A percentile compares a stretch with the other conserved stretches of the same genome.
phyloP scores from a whole-genome alignment of 768 basidiomycete genomes.

The Mycena vitilis region DNA sequence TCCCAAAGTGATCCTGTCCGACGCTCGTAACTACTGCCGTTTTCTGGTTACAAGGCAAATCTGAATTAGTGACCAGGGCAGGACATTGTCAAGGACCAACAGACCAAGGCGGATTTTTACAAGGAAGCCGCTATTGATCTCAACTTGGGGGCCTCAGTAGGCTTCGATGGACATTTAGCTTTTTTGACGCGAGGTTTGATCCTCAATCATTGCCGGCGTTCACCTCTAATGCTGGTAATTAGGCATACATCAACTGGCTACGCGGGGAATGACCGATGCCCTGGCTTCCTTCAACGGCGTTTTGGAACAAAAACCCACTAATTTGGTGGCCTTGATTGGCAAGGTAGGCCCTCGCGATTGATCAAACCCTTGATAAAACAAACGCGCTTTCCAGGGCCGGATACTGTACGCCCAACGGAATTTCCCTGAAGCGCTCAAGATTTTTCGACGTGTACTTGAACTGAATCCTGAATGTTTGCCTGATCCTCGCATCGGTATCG shows the following conservation, averaged over 20 bases:
- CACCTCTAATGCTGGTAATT: neutral
- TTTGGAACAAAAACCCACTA: slow-evolving; percentile 81
- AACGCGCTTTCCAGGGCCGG: slow-evolving; percentile 69
- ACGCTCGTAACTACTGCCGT: slow-evolving; percentile 71
- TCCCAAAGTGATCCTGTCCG: slow-evolving; percentile 79
- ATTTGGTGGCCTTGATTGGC: slow-evolving; percentile 88
- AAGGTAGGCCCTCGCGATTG: slow-evolving; percentile 63
- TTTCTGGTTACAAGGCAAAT: slow-evolving; percentile 4
- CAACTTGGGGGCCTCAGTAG: slow-evolving; percentile 73
- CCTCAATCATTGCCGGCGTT: neutral
- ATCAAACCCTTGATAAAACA: neutral
- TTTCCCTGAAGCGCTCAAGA: slow-evolving; percentile 81
- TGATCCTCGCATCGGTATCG: slow-evolving; percentile 96
- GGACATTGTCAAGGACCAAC: slow-evolving; percentile 69
- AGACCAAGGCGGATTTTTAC: slow-evolving; percentile 75
- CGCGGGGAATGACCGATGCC: slow-evolving; percentile 85
- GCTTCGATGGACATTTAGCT: slow-evolving; percentile 64
- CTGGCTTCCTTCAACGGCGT: slow-evolving; percentile 85
- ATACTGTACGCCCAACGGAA: slow-evolving; percentile 85
- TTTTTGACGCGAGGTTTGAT: slow-evolving; percentile 74
- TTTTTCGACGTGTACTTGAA: slow-evolving; percentile 87
- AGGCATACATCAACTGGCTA: slow-evolving; percentile 89
- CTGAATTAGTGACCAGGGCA: slow-evolving; percentile 57
- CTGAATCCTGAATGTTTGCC: slow-evolving; percentile 84
- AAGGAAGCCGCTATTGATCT: slow-evolving; percentile 76